Conservation (phyloP, 2,329 filamentous ascomycete species). For the Helotiales sp. region DNA sequence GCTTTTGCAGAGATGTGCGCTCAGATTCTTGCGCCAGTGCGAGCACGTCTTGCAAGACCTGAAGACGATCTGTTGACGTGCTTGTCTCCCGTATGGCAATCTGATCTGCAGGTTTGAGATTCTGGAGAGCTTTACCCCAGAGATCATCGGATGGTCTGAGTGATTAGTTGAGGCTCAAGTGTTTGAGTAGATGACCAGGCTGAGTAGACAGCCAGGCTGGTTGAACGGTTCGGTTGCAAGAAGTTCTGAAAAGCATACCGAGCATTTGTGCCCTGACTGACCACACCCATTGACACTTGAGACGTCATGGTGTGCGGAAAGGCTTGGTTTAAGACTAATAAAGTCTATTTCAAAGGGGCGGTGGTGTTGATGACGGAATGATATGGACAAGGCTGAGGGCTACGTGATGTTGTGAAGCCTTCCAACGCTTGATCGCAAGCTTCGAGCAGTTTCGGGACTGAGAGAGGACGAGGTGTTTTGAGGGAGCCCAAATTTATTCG, state of each 20-base stretch:
- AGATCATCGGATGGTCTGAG: background rate
- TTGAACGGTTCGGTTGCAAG: background rate
- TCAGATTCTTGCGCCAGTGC: background rate
- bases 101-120: background rate
- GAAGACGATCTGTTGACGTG: background rate
- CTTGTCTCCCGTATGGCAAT: background rate
- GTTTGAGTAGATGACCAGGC: background rate
- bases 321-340: no score
- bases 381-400: background rate
- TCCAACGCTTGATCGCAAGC: no score
- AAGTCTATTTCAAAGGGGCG: no score
- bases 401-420: no score
- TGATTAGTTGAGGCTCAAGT: background rate
- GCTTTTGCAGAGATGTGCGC: slow-evolving; percentile 12
- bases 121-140: background rate
- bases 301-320: background rate
- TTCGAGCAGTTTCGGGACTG: no score
- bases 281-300: background rate
- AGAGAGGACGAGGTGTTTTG: no score
- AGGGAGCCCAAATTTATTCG: no score
- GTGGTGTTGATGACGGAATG: no score
- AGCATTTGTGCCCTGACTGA: background rate
- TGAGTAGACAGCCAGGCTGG: background rate
- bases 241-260: slow-evolving; percentile 1
- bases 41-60: slow-evolving; percentile 6